Conservation (phyloP, 1,284 basidiomycete species). For the Coriolopsis trogii region DNA sequence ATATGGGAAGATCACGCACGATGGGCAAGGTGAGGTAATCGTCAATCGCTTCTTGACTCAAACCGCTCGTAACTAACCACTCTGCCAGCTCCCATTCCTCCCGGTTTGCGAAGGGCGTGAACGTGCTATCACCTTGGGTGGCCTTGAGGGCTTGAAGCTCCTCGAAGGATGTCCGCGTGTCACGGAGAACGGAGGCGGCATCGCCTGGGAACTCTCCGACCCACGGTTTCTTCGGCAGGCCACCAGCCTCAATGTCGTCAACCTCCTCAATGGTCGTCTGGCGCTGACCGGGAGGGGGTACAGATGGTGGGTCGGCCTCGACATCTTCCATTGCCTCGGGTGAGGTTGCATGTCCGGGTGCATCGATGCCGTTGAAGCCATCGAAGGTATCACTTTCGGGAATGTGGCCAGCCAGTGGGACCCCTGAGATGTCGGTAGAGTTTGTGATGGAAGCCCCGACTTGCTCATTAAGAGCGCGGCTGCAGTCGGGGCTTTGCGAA, state of each 20-base stretch:
- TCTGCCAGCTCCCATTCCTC: constrained; percentile 36
- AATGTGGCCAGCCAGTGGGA: not conserved
- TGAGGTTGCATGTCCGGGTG: not conserved
- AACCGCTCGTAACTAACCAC: constrained; percentile 33
- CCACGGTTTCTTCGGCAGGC: constrained; percentile 15
- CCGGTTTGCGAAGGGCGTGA: constrained; percentile 27
- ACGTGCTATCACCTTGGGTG: constrained; percentile 5
- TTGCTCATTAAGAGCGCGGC: not conserved
- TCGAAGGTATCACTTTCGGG: not conserved
- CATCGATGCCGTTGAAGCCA: not conserved
- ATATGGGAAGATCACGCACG: constrained; percentile 23
- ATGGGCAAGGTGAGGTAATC: constrained; percentile 36
- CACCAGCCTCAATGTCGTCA: constrained; percentile 21
- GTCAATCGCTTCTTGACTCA: constrained; percentile 34
- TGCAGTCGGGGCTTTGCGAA: not conserved
- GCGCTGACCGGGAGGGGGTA: not conserved
- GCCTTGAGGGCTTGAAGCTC: constrained; percentile 8
- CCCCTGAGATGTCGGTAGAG: too few relatives aligned
- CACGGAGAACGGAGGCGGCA: not conserved
- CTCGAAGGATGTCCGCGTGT: constrained; percentile 20
- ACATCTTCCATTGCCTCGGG: not conserved
- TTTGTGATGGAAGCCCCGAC: not conserved
- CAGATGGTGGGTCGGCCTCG: not conserved
- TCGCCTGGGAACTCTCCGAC: constrained; percentile 1
- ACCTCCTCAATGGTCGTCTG: constrained; percentile 18